Base-by-base conservation (phyloP, 371 early-diverging fungal genomes). In the Circinella minor region DNA sequence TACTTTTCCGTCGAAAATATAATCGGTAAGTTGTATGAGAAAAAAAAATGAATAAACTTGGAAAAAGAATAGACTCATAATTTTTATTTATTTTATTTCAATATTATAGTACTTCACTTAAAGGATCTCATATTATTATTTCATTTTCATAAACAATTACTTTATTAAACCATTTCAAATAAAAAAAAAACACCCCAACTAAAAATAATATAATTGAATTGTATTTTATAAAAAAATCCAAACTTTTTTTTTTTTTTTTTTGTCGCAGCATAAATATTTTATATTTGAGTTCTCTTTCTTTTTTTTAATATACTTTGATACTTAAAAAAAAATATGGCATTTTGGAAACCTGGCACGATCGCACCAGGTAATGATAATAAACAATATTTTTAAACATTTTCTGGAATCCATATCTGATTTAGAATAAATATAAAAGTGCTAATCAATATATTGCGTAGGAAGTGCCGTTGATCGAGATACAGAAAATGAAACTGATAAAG, bases 331-430 rank as follows among this genome's bases (percentile, higher is more conserved):
- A 48, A 4, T 7, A 88, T 88, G 88, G 80, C 88, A 15, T 88
- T 88, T 60, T 88, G 88, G 88, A 88, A 90, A 76, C 90, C 90
- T 62, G 90, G 89, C 38, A 87, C 89, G 5, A 78, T 87, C 38
- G 90, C 89, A 36, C 90, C 90, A 61, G 90, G 88, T 82, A 87
- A 74, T 43, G 11, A 43, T 43, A 43, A 43, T 43, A 43, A 43
- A 43, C 43, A 6, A 9, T 43, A 11, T 1, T 1, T 43, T 11
- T 9, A 60, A 51, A 39, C 20, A 69, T 20, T 13, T 27, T 27
- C 27, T 27, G 27, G 27, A 27, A 27, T 1, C 2, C 27, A 27
- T 27, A 27, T 27, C 27, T 27, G 27, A 27, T 27, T 2, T 27
- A 27, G 27, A 27, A 27, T 36, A 36, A 46, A 60, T 13, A 65